Conservation (phyloP, 345 rosid genomes). For the Acer negundo region DNA sequence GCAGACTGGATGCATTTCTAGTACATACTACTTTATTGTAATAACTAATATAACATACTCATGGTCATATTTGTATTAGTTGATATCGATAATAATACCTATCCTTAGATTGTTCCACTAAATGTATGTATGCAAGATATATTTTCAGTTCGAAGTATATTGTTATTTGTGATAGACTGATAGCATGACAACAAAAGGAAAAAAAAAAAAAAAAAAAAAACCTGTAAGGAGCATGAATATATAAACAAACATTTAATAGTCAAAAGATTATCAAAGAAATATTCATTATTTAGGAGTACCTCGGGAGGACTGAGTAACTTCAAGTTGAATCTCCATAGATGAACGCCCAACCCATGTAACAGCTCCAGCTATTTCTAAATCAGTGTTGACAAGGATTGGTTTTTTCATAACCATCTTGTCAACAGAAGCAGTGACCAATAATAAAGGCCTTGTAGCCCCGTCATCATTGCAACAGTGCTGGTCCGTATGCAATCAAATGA, state of each 20-base stretch:
- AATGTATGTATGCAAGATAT: not conserved
- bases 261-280: not conserved
- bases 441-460: constrained; percentile 56
- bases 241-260: not conserved
- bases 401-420: constrained; percentile 72
- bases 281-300: constrained; percentile 35
- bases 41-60: not conserved
- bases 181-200: not conserved
- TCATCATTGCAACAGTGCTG: constrained; percentile 72
- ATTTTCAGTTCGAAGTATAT: not conserved
- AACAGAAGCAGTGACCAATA: constrained; percentile 91
- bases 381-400: constrained; percentile 59
- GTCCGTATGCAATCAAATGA: constrained; percentile 19
- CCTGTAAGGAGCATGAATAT: not conserved
- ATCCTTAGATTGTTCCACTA: not conserved
- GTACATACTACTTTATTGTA: not conserved
- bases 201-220: not conserved
- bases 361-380: constrained; percentile 64
- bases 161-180: not conserved
- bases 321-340: constrained; percentile 84
- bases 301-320: constrained; percentile 59
- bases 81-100: not conserved
- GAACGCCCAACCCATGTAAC: constrained; percentile 94
- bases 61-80: not conserved
- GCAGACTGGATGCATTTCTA: not conserved